phyloP scores from a whole-genome alignment of 306 rosid species.

The Cucurbita maxima region DNA sequence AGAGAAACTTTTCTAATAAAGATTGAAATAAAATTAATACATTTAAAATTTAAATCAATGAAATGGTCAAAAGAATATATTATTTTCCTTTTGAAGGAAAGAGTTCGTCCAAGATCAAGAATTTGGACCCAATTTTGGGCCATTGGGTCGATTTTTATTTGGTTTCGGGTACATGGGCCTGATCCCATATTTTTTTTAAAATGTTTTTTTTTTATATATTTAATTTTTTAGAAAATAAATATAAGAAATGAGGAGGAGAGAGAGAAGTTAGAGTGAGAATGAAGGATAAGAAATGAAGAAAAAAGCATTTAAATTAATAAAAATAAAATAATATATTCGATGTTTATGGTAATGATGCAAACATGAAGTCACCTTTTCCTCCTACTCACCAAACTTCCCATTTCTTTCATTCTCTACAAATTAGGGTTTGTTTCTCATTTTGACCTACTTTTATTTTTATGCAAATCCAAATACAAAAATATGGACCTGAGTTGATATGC shows the following conservation, averaged over 20 bases:
- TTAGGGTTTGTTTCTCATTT: background rate
- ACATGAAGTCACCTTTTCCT: background rate
- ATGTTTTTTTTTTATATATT: too few species aligned
- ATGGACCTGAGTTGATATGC: too few species aligned
- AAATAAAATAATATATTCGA: background rate
- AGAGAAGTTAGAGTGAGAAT: constrained; percentile 8
- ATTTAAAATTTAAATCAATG: too few species aligned
- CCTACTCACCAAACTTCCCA: background rate
- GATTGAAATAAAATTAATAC: too few species aligned
- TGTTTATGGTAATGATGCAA: background rate
- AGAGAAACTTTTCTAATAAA: too few species aligned
- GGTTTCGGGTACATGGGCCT: too few species aligned
- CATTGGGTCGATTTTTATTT: background rate
- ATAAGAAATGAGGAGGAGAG: background rate
- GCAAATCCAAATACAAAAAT: too few species aligned
- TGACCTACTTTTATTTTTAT: too few species aligned
- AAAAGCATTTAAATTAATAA: constrained; percentile 13
- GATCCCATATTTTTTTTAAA: too few species aligned
- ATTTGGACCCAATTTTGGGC: background rate
- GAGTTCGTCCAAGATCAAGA: background rate
- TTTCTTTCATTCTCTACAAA: background rate
- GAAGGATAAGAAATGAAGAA: constrained; percentile 28
- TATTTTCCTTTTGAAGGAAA: too few species aligned
- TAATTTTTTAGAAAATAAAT: too few species aligned
- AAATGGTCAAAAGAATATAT: too few species aligned